Conservation (phyloP, 805 yeast species). For the Ogataea pilisensis region DNA sequence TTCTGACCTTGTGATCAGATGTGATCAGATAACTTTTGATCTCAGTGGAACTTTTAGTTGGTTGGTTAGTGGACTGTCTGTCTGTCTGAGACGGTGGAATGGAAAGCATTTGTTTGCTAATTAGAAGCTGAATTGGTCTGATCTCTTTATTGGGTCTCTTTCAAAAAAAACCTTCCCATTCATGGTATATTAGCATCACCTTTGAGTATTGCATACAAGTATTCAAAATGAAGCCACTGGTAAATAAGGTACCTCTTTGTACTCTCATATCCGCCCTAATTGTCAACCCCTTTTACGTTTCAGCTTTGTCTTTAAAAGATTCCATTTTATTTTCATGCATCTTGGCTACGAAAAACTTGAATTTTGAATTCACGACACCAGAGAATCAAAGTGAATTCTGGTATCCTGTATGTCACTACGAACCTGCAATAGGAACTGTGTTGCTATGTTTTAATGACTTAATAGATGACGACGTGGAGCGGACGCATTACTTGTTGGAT, state of each 20-base stretch:
- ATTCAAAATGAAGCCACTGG: neutral
- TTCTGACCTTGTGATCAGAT: too few species aligned
- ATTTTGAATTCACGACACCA: conserved; percentile 19
- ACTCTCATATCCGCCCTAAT: neutral
- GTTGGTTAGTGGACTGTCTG: too few species aligned
- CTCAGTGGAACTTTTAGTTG: too few species aligned
- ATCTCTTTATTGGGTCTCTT: too few species aligned
- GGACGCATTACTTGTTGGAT: neutral
- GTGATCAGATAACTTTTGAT: too few species aligned
- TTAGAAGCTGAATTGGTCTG: too few species aligned
- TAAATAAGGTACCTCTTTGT: neutral
- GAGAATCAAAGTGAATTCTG: conserved; percentile 15
- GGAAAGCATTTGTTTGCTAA: too few species aligned
- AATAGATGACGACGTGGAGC: neutral
- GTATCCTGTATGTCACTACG: conserved; percentile 22
- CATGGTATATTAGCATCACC: too few species aligned
- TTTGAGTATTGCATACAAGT: neutral
- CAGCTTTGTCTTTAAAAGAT: conserved; percentile 6
- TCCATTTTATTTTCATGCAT: conserved; percentile 23
- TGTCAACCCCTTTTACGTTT: neutral
- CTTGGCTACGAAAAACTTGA: conserved; percentile 8
- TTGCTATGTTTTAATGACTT: conserved; percentile 23
- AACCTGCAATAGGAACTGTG: conserved; percentile 24
- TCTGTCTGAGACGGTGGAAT: too few species aligned
- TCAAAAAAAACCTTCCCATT: too few species aligned